These are phyloP conservation scores for Cercospora beticola DNA, from an alignment of 2,329 filamentous ascomycete species.

Conservation along the genomic window DNA sequence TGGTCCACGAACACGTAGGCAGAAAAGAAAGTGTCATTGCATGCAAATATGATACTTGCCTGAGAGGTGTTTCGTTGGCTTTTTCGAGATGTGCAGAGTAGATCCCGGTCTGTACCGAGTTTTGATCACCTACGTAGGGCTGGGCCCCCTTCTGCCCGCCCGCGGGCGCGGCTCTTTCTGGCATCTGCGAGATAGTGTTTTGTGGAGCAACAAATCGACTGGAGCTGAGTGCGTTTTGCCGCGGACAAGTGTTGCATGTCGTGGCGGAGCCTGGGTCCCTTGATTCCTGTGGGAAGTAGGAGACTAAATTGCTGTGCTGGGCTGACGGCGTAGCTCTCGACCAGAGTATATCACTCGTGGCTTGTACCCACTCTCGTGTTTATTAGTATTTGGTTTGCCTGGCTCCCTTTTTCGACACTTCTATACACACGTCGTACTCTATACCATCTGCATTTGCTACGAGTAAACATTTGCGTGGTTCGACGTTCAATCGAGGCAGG, in stretches of 20 bases:
- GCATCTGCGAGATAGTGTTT: background rate
- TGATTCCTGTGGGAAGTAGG: background rate
- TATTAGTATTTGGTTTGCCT: background rate
- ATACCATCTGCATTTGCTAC: background rate
- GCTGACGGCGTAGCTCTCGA: constrained; percentile 9
- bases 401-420: background rate
- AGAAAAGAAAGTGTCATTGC: background rate
- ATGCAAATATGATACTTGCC: background rate
- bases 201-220: background rate
- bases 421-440: background rate
- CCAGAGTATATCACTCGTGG: constrained; percentile 4
- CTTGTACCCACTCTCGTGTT: background rate
- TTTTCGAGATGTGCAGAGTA: background rate
- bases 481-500: background rate
- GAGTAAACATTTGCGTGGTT: background rate
- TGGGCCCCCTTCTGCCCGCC: background rate
- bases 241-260: constrained; percentile 8
- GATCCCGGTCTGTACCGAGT: constrained; percentile 1
- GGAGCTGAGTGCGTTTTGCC: background rate
- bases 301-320: background rate
- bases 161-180: background rate
- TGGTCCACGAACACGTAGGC: background rate
- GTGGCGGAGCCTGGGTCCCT: constrained; percentile 5
- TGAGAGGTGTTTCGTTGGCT: background rate
- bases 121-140: background rate